Percentiles rank a stretch among this genome's conserved stretches.
These are phyloP conservation scores for Backusella liffmaniae DNA, from an alignment of 192 early-diverging fungal genomes.

Conservation along the genomic window DNA sequence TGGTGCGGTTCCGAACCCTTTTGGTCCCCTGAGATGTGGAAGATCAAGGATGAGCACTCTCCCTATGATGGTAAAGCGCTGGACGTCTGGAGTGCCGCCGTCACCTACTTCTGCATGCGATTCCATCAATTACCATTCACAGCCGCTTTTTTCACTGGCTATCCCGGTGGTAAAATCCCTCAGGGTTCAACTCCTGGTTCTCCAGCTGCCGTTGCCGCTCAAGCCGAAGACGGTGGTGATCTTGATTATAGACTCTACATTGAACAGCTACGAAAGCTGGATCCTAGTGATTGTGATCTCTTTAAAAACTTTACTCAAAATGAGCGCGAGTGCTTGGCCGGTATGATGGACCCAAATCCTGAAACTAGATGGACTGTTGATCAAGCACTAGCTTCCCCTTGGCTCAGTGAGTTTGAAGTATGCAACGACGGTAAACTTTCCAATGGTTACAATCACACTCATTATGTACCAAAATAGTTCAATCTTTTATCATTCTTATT, in stretches of 20 bases:
- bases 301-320: conserved; percentile 11
- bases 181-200: conserved; percentile 12
- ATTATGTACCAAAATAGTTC: conserved; percentile 7
- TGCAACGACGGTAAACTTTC: conserved; percentile 38
- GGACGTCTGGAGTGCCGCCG: conserved; percentile 90
- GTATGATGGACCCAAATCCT: conserved; percentile 43
- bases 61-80: conserved; percentile 91
- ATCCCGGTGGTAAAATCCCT: conserved; percentile 3
- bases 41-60: conserved; percentile 54
- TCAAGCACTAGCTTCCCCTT: conserved; percentile 36
- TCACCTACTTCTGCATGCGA: conserved; percentile 85
- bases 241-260: conserved; percentile 14
- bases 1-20: conserved; percentile 94
- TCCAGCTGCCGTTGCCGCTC: conserved; percentile 25
- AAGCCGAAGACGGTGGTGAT: conserved; percentile 26
- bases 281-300: conserved; percentile 19
- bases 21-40: conserved; percentile 92
- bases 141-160: conserved; percentile 14
- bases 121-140: conserved; percentile 53
- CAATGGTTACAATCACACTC: conserved; percentile 33
- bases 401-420: conserved; percentile 42
- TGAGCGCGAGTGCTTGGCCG: conserved; percentile 32
- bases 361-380: conserved; percentile 44
- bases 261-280: conserved; percentile 19
- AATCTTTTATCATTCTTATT: not conserved